Conservation (phyloP, 768 basidiomycete genomes). For the Lactifluus rugatus region DNA sequence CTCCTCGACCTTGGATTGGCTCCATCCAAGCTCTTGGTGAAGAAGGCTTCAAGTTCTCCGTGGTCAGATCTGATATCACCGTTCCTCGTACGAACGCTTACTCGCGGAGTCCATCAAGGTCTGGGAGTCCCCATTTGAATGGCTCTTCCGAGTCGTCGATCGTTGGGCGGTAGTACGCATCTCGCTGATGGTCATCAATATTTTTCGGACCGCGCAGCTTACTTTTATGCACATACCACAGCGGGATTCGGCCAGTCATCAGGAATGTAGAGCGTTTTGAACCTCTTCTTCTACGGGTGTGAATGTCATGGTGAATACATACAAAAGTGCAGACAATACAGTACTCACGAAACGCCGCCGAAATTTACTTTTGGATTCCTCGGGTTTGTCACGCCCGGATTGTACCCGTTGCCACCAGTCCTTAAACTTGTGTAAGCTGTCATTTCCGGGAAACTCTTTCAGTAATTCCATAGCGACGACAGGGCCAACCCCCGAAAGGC, state of each 20-base stretch:
- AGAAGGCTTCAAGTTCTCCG: slow-evolving; percentile 43
- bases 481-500: slow-evolving; percentile 84
- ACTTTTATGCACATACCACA: slow-evolving; percentile 47
- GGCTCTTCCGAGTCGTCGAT: slow-evolving; percentile 88
- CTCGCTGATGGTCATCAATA: slow-evolving; percentile 41
- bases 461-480: slow-evolving; percentile 94
- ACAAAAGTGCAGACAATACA: slow-evolving; percentile 1
- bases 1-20: slow-evolving; percentile 75
- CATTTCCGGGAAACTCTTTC: slow-evolving; percentile 82
- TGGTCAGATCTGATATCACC: slow-evolving; percentile 16
- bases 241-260: slow-evolving; percentile 87
- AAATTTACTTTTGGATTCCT: slow-evolving; percentile 69
- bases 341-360: slow-evolving; percentile 73
- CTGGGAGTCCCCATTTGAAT: slow-evolving; percentile 96
- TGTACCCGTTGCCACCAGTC: slow-evolving; percentile 96
- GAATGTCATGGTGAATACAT: background rate
- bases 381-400: slow-evolving; percentile 70
- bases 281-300: slow-evolving; percentile 69
- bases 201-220: background rate
- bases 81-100: slow-evolving; percentile 31
- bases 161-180: slow-evolving; percentile 87
- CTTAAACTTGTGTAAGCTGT: slow-evolving; percentile 78
- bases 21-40: slow-evolving; percentile 73
- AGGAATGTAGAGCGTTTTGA: slow-evolving; percentile 70
- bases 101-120: slow-evolving; percentile 84